A percentile compares a stretch with the other conserved stretches of the same genome.
Evolutionary conservation across 108 stramenopile species (phyloP).

Genomic region (Mediolabrus comicus): DNA sequence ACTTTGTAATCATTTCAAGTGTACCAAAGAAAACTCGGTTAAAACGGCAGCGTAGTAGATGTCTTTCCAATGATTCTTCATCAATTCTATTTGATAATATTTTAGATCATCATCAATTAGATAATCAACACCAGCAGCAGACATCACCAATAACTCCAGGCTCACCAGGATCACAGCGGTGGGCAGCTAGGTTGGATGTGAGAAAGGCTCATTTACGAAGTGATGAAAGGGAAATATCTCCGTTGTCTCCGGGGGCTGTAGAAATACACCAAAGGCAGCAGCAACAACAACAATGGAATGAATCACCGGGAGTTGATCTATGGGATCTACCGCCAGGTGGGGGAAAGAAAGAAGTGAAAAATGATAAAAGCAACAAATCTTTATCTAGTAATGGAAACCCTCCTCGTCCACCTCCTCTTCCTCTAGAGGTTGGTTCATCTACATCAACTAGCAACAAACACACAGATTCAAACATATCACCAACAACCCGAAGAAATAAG

Average conservation of each 20-base stretch:
- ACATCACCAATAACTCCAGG: slow-evolving; percentile 2
- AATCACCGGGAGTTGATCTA: slow-evolving; percentile 1
- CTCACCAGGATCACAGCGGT: slow-evolving; percentile 7
- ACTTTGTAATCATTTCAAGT: slow-evolving; percentile 80
- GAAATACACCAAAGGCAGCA: not conserved
- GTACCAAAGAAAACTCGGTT: slow-evolving; percentile 25
- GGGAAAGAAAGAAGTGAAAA: not conserved
- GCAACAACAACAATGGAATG: not conserved
- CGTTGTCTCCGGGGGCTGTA: not conserved
- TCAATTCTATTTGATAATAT: not conserved
- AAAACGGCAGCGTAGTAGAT: not conserved
- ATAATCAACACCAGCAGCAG: not conserved
- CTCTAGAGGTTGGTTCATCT: not conserved
- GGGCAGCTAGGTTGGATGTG: slow-evolving; percentile 34
- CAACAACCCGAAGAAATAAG: not conserved
- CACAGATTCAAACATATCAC: not conserved
- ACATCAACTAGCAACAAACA: too few relatives aligned
- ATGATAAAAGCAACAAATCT: not conserved
- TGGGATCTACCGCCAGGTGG: not conserved
- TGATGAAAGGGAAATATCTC: slow-evolving; percentile 1
- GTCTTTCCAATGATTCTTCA: not conserved
- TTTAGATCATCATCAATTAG: not conserved
- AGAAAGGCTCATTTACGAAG: slow-evolving; percentile 24
- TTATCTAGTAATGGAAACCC: not conserved
- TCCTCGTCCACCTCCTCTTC: not conserved